Percentiles rank a stretch among this genome's conserved stretches.
phyloP scores from a whole-genome alignment of 192 early-diverging fungal genomes.

The Paraglomus occultum region DNA sequence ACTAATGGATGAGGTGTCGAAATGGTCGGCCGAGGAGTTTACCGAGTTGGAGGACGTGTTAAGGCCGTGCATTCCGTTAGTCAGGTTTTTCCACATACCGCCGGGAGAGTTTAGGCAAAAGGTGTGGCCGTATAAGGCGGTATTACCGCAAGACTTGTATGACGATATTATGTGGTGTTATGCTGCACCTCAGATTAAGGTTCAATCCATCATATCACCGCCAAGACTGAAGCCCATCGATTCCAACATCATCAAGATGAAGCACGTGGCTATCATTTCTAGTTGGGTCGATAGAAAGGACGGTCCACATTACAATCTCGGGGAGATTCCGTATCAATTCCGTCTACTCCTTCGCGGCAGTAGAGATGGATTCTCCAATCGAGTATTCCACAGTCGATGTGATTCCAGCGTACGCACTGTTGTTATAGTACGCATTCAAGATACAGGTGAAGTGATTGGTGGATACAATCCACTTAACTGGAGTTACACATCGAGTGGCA shows the following conservation, averaged over 20 bases:
- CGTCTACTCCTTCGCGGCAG: conserved; percentile 2
- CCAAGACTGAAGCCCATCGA: not conserved
- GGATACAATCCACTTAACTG: conserved; percentile 19
- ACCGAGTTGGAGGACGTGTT: not conserved
- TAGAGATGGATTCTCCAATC: conserved; percentile 8
- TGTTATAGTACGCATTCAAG: not conserved
- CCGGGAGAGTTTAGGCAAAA: conserved; percentile 1
- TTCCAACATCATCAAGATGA: conserved; percentile 2
- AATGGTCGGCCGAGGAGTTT: not conserved
- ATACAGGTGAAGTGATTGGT: not conserved
- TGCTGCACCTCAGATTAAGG: not conserved
- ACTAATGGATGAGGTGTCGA: not conserved
- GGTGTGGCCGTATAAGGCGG: not conserved
- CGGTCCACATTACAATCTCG: not conserved
- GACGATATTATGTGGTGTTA: not conserved
- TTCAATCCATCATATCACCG: too few species aligned
- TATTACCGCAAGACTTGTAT: not conserved
- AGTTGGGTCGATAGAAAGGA: conserved; percentile 12
- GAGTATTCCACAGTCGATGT: not conserved
- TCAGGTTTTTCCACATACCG: conserved; percentile 1
- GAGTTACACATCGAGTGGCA: not conserved
- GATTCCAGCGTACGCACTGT: conserved; percentile 2
- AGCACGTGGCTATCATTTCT: not conserved
- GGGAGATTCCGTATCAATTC: conserved; percentile 1
- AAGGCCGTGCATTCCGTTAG: not conserved